phyloP scores from a whole-genome alignment of 2,329 filamentous ascomycete species.

The Curvularia verruculosa region DNA sequence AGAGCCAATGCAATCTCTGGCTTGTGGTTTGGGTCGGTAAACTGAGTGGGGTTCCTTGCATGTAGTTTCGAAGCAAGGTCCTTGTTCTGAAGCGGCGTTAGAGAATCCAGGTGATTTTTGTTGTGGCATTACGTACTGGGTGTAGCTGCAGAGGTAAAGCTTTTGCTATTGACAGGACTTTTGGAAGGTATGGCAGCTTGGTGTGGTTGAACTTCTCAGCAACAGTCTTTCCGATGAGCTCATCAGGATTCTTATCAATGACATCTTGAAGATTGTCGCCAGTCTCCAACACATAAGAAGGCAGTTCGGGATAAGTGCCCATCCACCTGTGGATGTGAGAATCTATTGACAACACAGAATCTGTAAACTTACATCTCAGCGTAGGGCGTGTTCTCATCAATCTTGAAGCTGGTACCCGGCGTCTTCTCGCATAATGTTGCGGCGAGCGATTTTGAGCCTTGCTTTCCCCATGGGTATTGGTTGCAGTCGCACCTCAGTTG shows the following conservation, averaged over 20 bases:
- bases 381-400: constrained; percentile 69
- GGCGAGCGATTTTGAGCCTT: constrained; percentile 68
- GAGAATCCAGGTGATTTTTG: not conserved
- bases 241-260: constrained; percentile 65
- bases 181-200: constrained; percentile 75
- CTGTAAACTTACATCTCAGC: constrained; percentile 57
- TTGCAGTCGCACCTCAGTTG: constrained; percentile 63
- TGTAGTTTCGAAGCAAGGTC: constrained; percentile 69
- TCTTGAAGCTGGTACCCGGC: constrained; percentile 65
- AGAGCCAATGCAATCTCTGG: constrained; percentile 79
- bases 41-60: constrained; percentile 66
- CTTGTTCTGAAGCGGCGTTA: constrained; percentile 58
- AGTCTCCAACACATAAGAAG: constrained; percentile 66
- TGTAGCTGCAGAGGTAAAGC: constrained; percentile 77
- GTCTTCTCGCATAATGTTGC: constrained; percentile 70
- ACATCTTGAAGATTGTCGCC: constrained; percentile 70
- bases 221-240: constrained; percentile 68
- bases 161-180: constrained; percentile 77
- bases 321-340: constrained; percentile 62
- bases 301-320: constrained; percentile 74
- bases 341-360: not conserved
- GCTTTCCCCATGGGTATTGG: constrained; percentile 74
- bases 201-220: constrained; percentile 65
- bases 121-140: constrained; percentile 50
- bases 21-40: constrained; percentile 77